Evolutionary conservation across 805 yeast genomes (phyloP).

Genomic region (Sugiyamaella valdiviana): DNA sequence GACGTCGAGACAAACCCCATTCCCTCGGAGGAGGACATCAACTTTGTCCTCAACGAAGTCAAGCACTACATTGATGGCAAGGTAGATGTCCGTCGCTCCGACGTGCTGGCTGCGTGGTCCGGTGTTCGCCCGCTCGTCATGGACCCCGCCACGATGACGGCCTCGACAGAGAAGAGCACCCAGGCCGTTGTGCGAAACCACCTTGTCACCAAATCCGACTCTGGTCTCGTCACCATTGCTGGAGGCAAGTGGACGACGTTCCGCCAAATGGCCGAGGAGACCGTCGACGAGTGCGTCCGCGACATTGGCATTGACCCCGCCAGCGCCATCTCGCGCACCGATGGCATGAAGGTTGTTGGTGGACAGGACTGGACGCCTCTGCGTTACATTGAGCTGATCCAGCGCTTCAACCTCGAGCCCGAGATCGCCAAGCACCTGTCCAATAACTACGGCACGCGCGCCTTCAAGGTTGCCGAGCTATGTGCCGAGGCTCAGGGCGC

Average conservation of each 20-base stretch:
- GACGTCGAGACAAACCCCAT: constrained; percentile 47
- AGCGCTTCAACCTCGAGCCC: constrained; percentile 65
- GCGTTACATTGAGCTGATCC: constrained; percentile 71
- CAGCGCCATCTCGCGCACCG: constrained; percentile 44
- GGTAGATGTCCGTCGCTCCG: constrained; percentile 82
- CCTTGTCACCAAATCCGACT: constrained; percentile 61
- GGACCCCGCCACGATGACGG: constrained; percentile 45
- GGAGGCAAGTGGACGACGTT: constrained; percentile 99
- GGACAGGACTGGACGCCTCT: constrained; percentile 74
- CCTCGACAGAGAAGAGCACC: constrained; percentile 39
- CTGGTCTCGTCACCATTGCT: constrained; percentile 79
- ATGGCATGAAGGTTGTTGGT: constrained; percentile 56
- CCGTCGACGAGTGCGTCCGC: constrained; percentile 66
- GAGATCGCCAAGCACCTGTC: constrained; percentile 76
- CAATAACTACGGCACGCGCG: constrained; percentile 82
- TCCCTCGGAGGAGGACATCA: constrained; percentile 83
- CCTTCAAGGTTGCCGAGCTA: constrained; percentile 60
- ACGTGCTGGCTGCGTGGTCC: constrained; percentile 92
- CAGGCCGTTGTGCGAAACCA: constrained; percentile 91
- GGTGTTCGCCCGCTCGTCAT: constrained; percentile 93
- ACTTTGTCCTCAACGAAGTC: constrained; percentile 78
- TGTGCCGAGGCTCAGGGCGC: constrained; percentile 23
- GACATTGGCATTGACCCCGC: constrained; percentile 37
- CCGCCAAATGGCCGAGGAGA: constrained; percentile 96
- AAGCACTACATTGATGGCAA: constrained; percentile 72